Conservation (phyloP, 2,329 filamentous ascomycete genomes). For the Aspergillus sp. region DNA sequence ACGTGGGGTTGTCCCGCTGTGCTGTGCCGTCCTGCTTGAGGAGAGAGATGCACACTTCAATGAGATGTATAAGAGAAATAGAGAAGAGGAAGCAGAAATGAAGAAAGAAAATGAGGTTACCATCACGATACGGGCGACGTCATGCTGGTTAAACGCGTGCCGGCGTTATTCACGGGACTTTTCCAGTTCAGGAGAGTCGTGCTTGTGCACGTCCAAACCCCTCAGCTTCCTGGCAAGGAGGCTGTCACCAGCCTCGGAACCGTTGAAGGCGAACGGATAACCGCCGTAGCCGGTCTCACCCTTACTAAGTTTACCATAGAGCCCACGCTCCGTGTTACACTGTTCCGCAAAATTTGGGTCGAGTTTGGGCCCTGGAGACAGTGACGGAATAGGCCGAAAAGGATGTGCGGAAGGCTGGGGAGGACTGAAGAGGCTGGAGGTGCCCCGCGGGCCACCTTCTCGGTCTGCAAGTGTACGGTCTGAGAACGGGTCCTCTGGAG, state of each 20-base stretch:
- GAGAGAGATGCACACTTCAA: neutral
- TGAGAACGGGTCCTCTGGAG: neutral
- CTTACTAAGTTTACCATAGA: slow-evolving; percentile 69
- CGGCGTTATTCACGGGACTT: neutral
- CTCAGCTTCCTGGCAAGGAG: slow-evolving; percentile 70
- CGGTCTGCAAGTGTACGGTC: neutral
- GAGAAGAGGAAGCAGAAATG: neutral
- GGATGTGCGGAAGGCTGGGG: slow-evolving; percentile 17
- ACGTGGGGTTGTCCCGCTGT: neutral
- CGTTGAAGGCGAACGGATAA: slow-evolving; percentile 51
- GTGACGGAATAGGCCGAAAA: slow-evolving; percentile 22
- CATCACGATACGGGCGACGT: neutral
- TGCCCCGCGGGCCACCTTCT: neutral
- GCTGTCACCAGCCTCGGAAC: slow-evolving; percentile 59
- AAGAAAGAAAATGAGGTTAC: slow-evolving; percentile 1
- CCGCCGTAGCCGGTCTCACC: slow-evolving; percentile 66
- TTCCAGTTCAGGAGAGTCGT: slow-evolving; percentile 10
- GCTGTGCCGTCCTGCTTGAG: neutral
- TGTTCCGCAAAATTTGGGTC: slow-evolving; percentile 29
- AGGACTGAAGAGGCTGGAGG: neutral
- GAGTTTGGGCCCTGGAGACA: slow-evolving; percentile 27
- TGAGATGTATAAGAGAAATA: neutral
- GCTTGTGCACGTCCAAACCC: slow-evolving; percentile 57
- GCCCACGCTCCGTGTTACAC: slow-evolving; percentile 35
- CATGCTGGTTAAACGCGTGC: neutral